Evolutionary conservation across 2,329 filamentous ascomycete genomes (phyloP).

Genomic region (Alternaria sp.): DNA sequence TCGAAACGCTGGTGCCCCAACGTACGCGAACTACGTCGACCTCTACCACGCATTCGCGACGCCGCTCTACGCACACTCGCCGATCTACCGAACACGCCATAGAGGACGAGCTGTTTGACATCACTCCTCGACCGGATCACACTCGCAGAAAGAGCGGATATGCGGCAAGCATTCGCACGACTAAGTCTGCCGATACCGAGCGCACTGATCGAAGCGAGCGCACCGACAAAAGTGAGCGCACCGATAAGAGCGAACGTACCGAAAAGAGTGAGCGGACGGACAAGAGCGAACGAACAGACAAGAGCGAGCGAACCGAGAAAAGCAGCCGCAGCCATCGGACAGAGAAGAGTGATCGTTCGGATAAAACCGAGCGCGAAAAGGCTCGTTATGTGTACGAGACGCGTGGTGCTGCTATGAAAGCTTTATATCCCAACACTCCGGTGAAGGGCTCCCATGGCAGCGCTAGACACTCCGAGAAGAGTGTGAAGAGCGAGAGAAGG

Average conservation of each 20-base stretch:
- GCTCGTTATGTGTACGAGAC: slow-evolving; percentile 43
- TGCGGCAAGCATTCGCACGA: slow-evolving; percentile 30
- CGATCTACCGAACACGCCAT: slow-evolving; percentile 23
- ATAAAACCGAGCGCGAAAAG: slow-evolving; percentile 31
- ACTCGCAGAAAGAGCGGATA: slow-evolving; percentile 40
- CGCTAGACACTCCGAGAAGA: slow-evolving; percentile 23
- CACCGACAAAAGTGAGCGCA: slow-evolving; percentile 25
- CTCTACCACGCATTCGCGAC: slow-evolving; percentile 30
- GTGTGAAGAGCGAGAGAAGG: slow-evolving; percentile 26
- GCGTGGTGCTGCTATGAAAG: slow-evolving; percentile 48
- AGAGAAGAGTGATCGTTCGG: slow-evolving; percentile 24
- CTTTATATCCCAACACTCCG: slow-evolving; percentile 43
- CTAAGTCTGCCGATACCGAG: slow-evolving; percentile 29
- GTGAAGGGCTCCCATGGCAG: slow-evolving; percentile 23
- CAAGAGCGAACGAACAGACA: slow-evolving; percentile 22
- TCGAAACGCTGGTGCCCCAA: slow-evolving; percentile 39
- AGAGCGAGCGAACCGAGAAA: slow-evolving; percentile 17
- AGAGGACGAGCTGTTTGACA: slow-evolving; percentile 32
- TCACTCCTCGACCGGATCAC: slow-evolving; percentile 24
- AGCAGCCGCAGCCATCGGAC: slow-evolving; percentile 13
- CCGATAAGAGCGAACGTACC: slow-evolving; percentile 24
- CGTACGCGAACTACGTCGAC: slow-evolving; percentile 27
- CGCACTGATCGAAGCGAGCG: slow-evolving; percentile 26
- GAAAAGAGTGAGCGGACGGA: slow-evolving; percentile 25
- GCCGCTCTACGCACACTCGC: slow-evolving; percentile 38